A percentile compares a stretch with the other conserved stretches of the same genome.
phyloP scores from a whole-genome alignment of 2,329 filamentous ascomycete species.

The Microthyrium microscopicum region DNA sequence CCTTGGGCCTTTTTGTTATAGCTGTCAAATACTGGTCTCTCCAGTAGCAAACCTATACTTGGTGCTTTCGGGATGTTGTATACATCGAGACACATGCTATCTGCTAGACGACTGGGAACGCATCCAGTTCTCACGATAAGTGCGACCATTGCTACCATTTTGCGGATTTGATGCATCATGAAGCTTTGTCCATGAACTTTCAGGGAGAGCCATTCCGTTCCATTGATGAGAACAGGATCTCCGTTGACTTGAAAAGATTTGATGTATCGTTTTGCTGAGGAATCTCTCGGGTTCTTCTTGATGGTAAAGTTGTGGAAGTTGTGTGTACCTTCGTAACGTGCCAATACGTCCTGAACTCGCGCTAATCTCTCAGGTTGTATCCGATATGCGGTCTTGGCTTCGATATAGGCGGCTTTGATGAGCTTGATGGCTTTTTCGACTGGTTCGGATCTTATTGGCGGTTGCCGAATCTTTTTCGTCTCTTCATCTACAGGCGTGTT shows the following conservation, averaged over 20 bases:
- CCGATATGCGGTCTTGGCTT: constrained; percentile 72
- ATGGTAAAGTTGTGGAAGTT: constrained; percentile 99
- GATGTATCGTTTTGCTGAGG: constrained; percentile 78
- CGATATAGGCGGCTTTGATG: constrained; percentile 66
- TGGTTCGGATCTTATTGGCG: not conserved
- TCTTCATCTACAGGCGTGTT: not conserved
- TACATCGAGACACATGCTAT: constrained; percentile 51
- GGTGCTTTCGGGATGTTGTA: constrained; percentile 91
- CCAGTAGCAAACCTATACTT: constrained; percentile 70
- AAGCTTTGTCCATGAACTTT: constrained; percentile 97
- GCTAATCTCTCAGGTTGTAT: constrained; percentile 54
- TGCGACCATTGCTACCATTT: constrained; percentile 91
- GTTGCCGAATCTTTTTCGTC: not conserved
- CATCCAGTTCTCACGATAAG: constrained; percentile 72
- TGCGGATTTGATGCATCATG: constrained; percentile 99
- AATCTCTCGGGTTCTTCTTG: constrained; percentile 64
- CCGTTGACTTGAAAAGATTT: constrained; percentile 61
- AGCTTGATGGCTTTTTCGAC: constrained; percentile 20
- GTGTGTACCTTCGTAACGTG: constrained; percentile 63
- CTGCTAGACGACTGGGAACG: constrained; percentile 49
- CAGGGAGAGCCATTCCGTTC: constrained; percentile 88
- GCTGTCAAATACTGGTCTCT: constrained; percentile 76
- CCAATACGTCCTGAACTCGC: constrained; percentile 59
- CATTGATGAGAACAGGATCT: constrained; percentile 55
- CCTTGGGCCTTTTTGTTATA: constrained; percentile 64